Evolutionary conservation across 441 rosid species (phyloP), one percentile per base, ranked within the genome.

Genomic region (Populus hybrid): DNA sequence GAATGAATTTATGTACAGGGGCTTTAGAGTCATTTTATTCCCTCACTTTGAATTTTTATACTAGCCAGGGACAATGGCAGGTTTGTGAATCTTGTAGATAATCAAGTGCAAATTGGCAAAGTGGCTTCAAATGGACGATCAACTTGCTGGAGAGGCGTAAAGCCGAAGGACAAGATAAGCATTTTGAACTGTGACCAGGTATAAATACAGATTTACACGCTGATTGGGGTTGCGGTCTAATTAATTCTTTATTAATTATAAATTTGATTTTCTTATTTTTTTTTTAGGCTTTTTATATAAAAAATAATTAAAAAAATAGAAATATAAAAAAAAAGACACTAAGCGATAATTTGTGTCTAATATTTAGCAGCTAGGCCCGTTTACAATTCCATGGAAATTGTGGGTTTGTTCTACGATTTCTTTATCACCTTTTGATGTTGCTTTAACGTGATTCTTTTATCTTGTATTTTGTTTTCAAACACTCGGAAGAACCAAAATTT

Each of bases 391-490:
- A 64, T 12, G 14, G 31, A 69, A 33, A 29, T 29, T 29, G 31
- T 29, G 31, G 31, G 4, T 4, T 36, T 56, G 42, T 63, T 74
- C 38, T 65, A 63, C 3, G 42, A 20, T 23, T 68, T 64, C 56
- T 31, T 61, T 56, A 31, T 29, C 10, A 12, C 9, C 24, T 67
- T 66, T 29, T 29, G 31, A 28, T 1, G 31, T 7, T 18, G 45
- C 84, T 81, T 78, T 76, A 81, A 81, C 80, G 82, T 81, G 86
- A 81, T 79, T 76, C 79, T 23, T 61, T 8, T 53, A 31, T 8
- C 14, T 38, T 26, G 18, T 18, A 12, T 65, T 1, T 10, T 9
- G 21, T 42, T 66, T 6, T 65, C 45, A 4, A 40, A 71, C n/a
- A 9, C 35, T 23, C 42, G 31, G 6, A 42, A 40, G 61, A 24